Evolutionary conservation across 345 rosid species (phyloP), one percentile per base, ranked within the genome.

Genomic region (Trapa incisa): DNA sequence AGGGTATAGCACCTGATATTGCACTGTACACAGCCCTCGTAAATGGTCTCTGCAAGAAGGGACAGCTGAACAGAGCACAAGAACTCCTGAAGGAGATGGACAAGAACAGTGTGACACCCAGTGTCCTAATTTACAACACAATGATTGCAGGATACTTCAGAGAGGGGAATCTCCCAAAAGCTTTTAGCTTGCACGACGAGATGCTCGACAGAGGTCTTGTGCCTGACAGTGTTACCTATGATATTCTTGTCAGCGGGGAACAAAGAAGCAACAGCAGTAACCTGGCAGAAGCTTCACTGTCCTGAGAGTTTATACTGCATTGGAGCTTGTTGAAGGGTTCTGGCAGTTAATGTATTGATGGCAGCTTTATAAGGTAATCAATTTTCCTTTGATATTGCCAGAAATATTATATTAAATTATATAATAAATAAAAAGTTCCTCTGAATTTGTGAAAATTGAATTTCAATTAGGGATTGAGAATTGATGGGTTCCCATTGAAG

Each of bases 181-280:
- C 97, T 50, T 83, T 81, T 78, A 80, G 85, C 73, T 77, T 87
- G 75, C 97, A 88, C 48, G 73, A 80, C 39, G 97, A 88, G 81
- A 93, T 90, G 98, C 87, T 90, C 68, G 94, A 93, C 42, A 82
- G 75, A 71, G 96, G 94, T 66, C 86, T 87, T 78, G 68, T 68
- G 74, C 96, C 90, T 0, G 88, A 90, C 74, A 81, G 75, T 57
- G 70, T 75, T 61, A 87, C 96, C 16, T 86, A 80, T 71, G 89
- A 84, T 80, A 77, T 93, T 67, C 94, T 85, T 65, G 75, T 84
- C 62, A 81, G 73, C 70, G 86, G 91, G 67, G 66, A 77, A 66
- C 72, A 69, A 22, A 76, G 71, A 65, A 75, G 43, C 15, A 41
- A 62, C 53, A 72, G 67, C 53, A 72, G 67, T 48, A 48, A 65